Evolutionary conservation across 164 flowering plant genomes (phyloP).

Genomic region (Malania oleifera): DNA sequence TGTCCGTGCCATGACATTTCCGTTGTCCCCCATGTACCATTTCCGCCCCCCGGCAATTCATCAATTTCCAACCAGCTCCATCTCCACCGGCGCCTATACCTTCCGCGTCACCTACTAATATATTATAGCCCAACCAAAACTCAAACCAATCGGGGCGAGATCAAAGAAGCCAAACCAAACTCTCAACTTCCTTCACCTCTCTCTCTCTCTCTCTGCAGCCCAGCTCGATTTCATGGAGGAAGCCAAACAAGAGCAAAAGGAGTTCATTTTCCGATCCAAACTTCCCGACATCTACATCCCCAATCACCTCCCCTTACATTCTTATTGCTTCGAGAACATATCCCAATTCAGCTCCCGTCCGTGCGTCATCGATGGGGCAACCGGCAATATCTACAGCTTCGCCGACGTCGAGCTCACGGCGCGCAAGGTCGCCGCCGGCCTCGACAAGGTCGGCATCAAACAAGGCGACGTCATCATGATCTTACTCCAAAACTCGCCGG

Average conservation of each 20-base stretch:
- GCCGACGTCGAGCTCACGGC: constrained; percentile 59
- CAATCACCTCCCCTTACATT: constrained; percentile 65
- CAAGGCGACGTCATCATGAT: constrained; percentile 76
- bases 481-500: constrained; percentile 70
- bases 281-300: constrained; percentile 86
- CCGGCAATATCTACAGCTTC: constrained; percentile 45
- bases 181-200: constrained; percentile 6
- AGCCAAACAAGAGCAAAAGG: constrained; percentile 11
- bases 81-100: constrained; percentile 17
- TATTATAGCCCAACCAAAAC: constrained; percentile 18
- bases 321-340: constrained; percentile 75
- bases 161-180: constrained; percentile 9
- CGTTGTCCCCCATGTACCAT: too few relatives aligned
- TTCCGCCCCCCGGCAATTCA: neutral
- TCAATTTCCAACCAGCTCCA: neutral
- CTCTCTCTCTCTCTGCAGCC: constrained; percentile 4
- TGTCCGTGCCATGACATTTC: too few relatives aligned
- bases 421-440: constrained; percentile 61
- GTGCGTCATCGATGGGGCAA: constrained; percentile 67
- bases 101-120: constrained; percentile 15
- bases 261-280: constrained; percentile 73
- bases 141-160: constrained; percentile 10
- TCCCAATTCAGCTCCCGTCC: constrained; percentile 41
- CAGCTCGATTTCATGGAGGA: constrained; percentile 5
- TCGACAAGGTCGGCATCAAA: constrained; percentile 45